phyloP scores from a whole-genome alignment of 257 asterid species.

The Plectranthus barbatus region DNA sequence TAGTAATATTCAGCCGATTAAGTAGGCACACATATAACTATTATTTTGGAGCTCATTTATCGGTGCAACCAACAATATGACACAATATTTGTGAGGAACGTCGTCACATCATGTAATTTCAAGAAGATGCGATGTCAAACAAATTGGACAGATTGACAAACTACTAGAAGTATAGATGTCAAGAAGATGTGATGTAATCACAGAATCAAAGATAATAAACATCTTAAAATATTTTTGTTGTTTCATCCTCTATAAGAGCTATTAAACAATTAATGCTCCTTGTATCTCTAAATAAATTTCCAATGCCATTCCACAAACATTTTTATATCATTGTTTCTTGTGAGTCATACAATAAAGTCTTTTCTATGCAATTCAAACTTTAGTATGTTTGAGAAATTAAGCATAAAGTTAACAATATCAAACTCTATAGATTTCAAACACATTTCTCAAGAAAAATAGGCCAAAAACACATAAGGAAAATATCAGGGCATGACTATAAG shows the following conservation, averaged over 20 bases:
- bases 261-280: background rate
- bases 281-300: background rate
- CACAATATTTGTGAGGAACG: no score
- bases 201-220: background rate
- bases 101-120: no score
- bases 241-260: background rate
- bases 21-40: no score
- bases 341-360: background rate
- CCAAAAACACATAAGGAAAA: background rate
- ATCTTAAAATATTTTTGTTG: background rate
- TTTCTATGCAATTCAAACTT: background rate
- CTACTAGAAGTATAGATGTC: background rate
- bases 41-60: no score
- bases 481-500: conserved; percentile 1
- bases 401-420: background rate
- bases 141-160: conserved; percentile 4
- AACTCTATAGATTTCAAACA: background rate
- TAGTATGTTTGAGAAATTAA: background rate
- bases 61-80: no score
- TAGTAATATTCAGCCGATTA: no score
- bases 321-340: background rate
- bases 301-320: background rate
- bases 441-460: background rate
- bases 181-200: background rate
- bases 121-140: no score